Conservation (phyloP, 2,329 filamentous ascomycete species). For the Lecanicillium sp. region DNA sequence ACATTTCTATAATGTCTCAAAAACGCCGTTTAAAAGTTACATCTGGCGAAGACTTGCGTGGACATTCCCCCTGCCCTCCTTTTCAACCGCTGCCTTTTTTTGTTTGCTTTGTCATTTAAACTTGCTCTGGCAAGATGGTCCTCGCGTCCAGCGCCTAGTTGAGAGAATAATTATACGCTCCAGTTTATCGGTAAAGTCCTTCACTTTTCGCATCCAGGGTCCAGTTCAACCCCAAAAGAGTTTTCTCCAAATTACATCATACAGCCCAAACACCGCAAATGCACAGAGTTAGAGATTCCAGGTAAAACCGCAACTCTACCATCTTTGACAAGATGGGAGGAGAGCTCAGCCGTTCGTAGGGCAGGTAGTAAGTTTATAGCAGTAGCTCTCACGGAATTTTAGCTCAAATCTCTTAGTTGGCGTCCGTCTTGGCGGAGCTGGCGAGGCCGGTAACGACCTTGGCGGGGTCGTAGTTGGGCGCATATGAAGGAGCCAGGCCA, state of each 20-base stretch:
- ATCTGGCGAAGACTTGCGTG: background rate
- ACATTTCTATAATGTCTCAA: conserved; percentile 4
- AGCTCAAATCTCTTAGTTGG: conserved; percentile 4
- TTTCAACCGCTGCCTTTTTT: background rate
- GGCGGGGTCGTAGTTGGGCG: conserved; percentile 43
- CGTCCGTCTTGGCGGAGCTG: conserved; percentile 32
- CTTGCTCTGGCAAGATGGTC: conserved; percentile 1
- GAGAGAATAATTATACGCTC: conserved; percentile 3
- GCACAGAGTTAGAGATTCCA: too few relatives aligned
- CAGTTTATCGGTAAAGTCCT: too few relatives aligned
- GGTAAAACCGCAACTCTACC: too few relatives aligned
- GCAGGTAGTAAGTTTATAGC: too few relatives aligned
- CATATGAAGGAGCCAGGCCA: conserved; percentile 54
- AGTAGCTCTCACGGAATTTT: too few relatives aligned
- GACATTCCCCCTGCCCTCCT: too few relatives aligned
- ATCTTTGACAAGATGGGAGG: too few relatives aligned
- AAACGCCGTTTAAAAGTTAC: conserved; percentile 7
- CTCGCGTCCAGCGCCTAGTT: conserved; percentile 6
- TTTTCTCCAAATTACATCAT: too few relatives aligned
- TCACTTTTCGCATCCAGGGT: too few relatives aligned
- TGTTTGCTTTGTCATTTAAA: background rate
- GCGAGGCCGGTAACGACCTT: conserved; percentile 40
- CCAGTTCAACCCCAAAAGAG: too few relatives aligned
- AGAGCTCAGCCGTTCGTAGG: too few relatives aligned
- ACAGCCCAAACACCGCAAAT: too few relatives aligned